These are phyloP conservation scores for Fusarium napiforme DNA, from an alignment of 2,329 filamentous ascomycete genomes.

Conservation along the genomic window DNA sequence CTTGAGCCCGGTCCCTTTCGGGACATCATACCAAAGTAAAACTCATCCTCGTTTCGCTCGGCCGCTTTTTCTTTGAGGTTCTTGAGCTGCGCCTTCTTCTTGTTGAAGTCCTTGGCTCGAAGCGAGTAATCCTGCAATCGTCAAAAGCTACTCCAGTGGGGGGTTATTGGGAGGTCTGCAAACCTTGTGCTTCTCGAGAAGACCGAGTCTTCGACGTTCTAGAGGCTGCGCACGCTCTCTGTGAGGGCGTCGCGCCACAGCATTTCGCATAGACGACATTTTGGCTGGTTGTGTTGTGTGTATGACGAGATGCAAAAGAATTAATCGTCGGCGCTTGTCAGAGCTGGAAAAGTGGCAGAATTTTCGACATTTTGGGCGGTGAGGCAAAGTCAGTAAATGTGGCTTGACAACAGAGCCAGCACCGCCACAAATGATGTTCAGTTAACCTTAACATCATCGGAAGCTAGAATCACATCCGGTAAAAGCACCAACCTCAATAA, in stretches of 20 bases:
- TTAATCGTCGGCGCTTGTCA: constrained; percentile 1
- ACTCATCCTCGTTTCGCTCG: constrained; percentile 77
- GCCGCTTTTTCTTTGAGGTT: constrained; percentile 69
- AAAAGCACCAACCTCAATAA: background rate
- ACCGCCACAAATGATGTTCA: constrained; percentile 25
- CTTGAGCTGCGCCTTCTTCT: constrained; percentile 71
- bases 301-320: constrained; percentile 13
- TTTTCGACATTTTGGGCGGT: constrained; percentile 53
- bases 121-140: constrained; percentile 68
- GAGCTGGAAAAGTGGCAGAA: constrained; percentile 47
- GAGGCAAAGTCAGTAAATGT: constrained; percentile 32
- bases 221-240: constrained; percentile 88
- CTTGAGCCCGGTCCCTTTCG: constrained; percentile 65
- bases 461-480: constrained; percentile 14
- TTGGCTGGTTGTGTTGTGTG: constrained; percentile 4
- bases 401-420: constrained; percentile 5
- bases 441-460: constrained; percentile 12
- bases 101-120: constrained; percentile 73
- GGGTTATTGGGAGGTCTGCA: constrained; percentile 10
- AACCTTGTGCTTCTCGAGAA: constrained; percentile 96
- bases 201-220: constrained; percentile 85
- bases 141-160: constrained; percentile 23
- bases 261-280: constrained; percentile 71
- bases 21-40: constrained; percentile 77
- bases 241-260: constrained; percentile 84